Evolutionary conservation across 2,329 filamentous ascomycete genomes (phyloP), one percentile per base, ranked within the genome.

Genomic region (Pseudocercospora vitis): DNA sequence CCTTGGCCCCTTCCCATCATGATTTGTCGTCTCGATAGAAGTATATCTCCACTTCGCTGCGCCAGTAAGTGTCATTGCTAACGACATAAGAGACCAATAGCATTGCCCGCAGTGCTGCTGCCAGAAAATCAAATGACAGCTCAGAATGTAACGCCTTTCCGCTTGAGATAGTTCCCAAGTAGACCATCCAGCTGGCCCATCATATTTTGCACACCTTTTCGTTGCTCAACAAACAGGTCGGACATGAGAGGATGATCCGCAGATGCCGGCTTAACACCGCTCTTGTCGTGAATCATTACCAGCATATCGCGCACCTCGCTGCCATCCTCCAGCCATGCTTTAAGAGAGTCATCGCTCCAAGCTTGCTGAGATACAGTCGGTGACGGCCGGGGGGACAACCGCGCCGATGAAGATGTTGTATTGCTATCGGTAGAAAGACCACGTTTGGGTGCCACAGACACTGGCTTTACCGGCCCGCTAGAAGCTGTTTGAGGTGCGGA

Each of bases 271-370:
- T 84, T 81, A 12, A 95, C 85, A 55, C 91, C 88, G 11, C 85
- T 88, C 70, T 91, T 96, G 73, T 97, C 91, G 68, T 96, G 91
- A 23, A 99, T 90, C 56, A 99, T 88, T 31, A 91, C 81, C 48
- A 97, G 80, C 68, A 97, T 81, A 69, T 99, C 92, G 47, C 89
- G 84, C 62, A 99, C 90, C 56, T 89, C 85, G 62, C 94, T 90
- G 44, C 67, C 68, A 62, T 97, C 92, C 37, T 68, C 65, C 65
- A 97, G 87, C 73, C 96, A 99, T 11, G 88, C 86, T 55, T 90
- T 84, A 23, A 99, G 81, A 63, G 85, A 89, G 52, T 84, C 80
- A 70, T 97, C 92, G 58, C 90, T 92, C 94, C 94, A 99, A 0
- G 84, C 82, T 3, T 77, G 79, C 18, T 82, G 80, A 29, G 81